Evolutionary conservation across 257 asterid species (phyloP).

Genomic region (Fraxinus pennsylvanica): DNA sequence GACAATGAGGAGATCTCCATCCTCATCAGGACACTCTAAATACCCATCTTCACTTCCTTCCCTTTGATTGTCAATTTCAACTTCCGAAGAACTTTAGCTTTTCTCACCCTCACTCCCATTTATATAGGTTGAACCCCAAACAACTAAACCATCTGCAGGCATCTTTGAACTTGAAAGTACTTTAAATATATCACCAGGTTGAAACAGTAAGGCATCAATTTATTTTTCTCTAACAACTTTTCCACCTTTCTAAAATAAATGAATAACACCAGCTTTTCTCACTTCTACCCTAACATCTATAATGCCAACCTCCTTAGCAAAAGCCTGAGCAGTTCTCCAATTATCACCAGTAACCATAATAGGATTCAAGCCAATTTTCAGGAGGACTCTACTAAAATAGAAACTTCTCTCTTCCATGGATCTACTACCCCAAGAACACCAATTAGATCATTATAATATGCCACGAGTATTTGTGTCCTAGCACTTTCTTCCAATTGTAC

Average conservation of each 20-base stretch:
- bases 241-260: slow-evolving; percentile 47
- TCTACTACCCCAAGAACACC: slow-evolving; percentile 94
- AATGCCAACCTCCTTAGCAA: slow-evolving; percentile 6
- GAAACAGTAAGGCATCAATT: slow-evolving; percentile 83
- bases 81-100: too few relatives aligned
- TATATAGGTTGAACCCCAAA: slow-evolving; percentile 94
- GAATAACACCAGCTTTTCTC: too few relatives aligned
- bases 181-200: slow-evolving; percentile 87
- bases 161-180: slow-evolving; percentile 89
- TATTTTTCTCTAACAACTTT: slow-evolving; percentile 83
- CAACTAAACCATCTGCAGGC: slow-evolving; percentile 89
- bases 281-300: too few relatives aligned
- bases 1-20: not conserved
- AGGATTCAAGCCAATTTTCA: slow-evolving; percentile 84
- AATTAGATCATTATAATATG: slow-evolving; percentile 48
- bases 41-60: too few relatives aligned
- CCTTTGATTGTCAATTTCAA: too few relatives aligned
- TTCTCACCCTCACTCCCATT: slow-evolving; percentile 50
- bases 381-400: slow-evolving; percentile 80
- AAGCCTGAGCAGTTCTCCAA: slow-evolving; percentile 95
- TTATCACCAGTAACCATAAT: slow-evolving; percentile 99
- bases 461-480: slow-evolving; percentile 80
- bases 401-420: slow-evolving; percentile 94
- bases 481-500: slow-evolving; percentile 92
- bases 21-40: too few relatives aligned